These are phyloP conservation scores for Talaromyces sp. DNA, from an alignment of 2,329 filamentous ascomycete genomes.

Conservation along the genomic window DNA sequence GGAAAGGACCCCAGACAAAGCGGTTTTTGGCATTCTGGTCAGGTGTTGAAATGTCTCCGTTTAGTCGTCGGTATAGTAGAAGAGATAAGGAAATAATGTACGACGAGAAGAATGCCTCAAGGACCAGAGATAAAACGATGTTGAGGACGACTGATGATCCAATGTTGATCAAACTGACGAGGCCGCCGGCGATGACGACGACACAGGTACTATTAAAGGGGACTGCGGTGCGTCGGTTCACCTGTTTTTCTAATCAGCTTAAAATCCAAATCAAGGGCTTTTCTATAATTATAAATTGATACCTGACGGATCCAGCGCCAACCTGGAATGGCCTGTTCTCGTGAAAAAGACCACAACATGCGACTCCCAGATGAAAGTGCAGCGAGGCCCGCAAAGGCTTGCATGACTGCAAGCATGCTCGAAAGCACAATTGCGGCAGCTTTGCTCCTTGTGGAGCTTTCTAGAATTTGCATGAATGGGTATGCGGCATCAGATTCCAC, in stretches of 20 bases:
- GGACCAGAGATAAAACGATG: conserved; percentile 39
- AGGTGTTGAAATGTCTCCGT: no score
- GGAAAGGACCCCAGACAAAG: no score
- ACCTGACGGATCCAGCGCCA: no score
- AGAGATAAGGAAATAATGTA: conserved; percentile 35
- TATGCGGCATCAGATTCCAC: conserved; percentile 45
- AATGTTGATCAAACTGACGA: conserved; percentile 49
- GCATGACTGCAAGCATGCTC: conserved; percentile 46
- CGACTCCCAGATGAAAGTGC: conserved; percentile 55
- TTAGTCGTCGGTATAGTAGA: no score
- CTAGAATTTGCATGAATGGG: conserved; percentile 57
- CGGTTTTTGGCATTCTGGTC: no score
- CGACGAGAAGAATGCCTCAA: conserved; percentile 36
- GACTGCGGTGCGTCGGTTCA: conserved; percentile 34
- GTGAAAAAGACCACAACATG: conserved; percentile 52
- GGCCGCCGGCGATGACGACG: conserved; percentile 38
- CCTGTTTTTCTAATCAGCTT: conserved; percentile 17
- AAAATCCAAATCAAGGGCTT: conserved; percentile 25
- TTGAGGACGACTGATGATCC: conserved; percentile 41
- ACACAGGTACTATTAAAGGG: conserved; percentile 46
- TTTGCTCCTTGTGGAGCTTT: conserved; percentile 44
- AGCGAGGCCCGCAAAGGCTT: conserved; percentile 46
- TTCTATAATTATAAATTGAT: conserved; percentile 29
- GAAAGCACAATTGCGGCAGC: conserved; percentile 49
- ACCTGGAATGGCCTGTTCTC: conserved; percentile 34